Evolutionary conservation across 306 rosid genomes (phyloP).

Genomic region (Cotoneaster glaucophyllus): DNA sequence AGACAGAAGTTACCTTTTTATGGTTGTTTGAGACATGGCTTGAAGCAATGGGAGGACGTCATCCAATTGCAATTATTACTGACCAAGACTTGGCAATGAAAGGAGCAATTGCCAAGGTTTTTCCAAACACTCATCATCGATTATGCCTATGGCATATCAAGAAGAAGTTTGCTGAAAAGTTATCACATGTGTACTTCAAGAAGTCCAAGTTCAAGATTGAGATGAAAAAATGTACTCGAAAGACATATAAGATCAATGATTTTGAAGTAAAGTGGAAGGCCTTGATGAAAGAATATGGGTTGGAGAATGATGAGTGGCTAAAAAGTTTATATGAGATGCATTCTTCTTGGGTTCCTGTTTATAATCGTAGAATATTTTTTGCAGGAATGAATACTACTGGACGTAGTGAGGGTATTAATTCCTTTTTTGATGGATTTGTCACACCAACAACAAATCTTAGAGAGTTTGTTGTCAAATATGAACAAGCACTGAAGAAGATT

Average conservation of each 20-base stretch:
- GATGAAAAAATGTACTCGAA: background rate
- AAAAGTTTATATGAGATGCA: background rate
- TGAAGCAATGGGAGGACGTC: background rate
- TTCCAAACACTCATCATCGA: background rate
- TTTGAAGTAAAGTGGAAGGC: background rate
- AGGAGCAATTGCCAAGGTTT: background rate
- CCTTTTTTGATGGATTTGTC: background rate
- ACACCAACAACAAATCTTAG: background rate
- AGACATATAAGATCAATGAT: background rate
- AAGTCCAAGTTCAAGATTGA: background rate
- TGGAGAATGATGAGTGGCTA: background rate
- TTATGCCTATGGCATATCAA: background rate
- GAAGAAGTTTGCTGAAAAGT: background rate
- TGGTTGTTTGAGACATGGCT: background rate
- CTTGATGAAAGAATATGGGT: background rate
- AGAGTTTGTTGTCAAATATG: background rate
- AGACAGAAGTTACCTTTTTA: background rate
- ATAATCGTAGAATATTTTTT: conserved; percentile 1
- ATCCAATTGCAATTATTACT: background rate
- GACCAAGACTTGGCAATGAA: background rate
- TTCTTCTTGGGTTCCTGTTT: background rate
- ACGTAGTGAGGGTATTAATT: background rate
- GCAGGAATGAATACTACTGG: conserved; percentile 4
- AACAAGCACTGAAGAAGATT: background rate
- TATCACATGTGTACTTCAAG: background rate